A percentile compares a stretch with the other conserved stretches of the same genome.
These are phyloP conservation scores for Alternaria brassicicola DNA, from an alignment of 2,329 filamentous ascomycete genomes.

Conservation along the genomic window DNA sequence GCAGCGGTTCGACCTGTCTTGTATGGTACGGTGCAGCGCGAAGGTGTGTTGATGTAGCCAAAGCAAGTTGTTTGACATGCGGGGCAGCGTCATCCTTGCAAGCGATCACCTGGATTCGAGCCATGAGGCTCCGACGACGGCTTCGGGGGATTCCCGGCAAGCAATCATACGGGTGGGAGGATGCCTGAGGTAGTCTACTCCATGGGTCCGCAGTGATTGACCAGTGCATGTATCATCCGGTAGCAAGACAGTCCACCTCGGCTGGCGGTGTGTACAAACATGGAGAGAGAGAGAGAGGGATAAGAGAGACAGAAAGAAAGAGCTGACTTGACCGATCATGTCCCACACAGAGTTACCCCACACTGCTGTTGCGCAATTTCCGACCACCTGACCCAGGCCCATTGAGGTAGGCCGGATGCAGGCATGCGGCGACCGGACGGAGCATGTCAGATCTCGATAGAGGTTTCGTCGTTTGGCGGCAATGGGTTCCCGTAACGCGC, in stretches of 20 bases:
- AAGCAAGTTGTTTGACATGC: slow-evolving; percentile 7
- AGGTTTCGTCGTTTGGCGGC: background rate
- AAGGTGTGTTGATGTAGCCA: slow-evolving; percentile 1
- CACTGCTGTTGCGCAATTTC: slow-evolving; percentile 8
- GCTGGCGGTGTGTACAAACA: slow-evolving; percentile 1
- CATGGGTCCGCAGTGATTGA: background rate
- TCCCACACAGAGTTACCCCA: no score
- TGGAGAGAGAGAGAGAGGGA: no score
- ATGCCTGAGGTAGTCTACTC: background rate
- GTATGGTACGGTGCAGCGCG: background rate
- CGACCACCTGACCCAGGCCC: slow-evolving; percentile 8
- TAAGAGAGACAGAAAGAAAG: no score
- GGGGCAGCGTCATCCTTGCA: slow-evolving; percentile 16
- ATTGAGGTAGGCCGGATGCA: slow-evolving; percentile 10
- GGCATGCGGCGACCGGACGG: slow-evolving; percentile 1
- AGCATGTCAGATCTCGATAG: slow-evolving; percentile 2
- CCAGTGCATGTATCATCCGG: background rate
- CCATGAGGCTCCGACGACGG: background rate
- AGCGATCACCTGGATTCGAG: slow-evolving; percentile 5
- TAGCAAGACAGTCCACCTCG: background rate
- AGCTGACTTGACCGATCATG: no score
- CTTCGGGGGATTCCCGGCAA: background rate
- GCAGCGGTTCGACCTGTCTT: slow-evolving; percentile 12
- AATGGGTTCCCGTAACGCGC: background rate
- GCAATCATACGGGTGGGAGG: background rate